These are phyloP conservation scores for Mycosarcoma maydis DNA, from an alignment of 1,284 basidiomycete genomes.

Conservation along the genomic window DNA sequence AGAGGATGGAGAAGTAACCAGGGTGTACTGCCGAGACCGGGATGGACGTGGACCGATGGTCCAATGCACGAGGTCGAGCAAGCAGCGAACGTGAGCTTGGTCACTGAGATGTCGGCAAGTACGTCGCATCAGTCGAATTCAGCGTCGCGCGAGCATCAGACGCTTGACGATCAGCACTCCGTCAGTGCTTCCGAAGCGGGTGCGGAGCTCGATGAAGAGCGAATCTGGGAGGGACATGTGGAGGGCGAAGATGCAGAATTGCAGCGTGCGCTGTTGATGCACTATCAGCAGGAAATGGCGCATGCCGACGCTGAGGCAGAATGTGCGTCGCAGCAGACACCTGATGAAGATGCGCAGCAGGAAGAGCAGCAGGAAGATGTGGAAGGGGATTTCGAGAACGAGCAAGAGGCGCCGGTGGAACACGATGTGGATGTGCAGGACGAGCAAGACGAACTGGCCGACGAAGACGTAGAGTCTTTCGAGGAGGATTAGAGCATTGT, in stretches of 20 bases:
- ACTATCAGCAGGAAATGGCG: constrained; percentile 13
- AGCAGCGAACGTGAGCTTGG: constrained; percentile 4
- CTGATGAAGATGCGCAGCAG: neutral
- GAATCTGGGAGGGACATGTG: neutral
- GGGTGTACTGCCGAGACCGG: constrained; percentile 19
- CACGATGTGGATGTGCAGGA: constrained; percentile 7
- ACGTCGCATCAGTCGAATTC: constrained; percentile 3
- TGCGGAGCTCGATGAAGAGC: neutral
- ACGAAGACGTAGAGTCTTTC: constrained; percentile 26
- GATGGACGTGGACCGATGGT: constrained; percentile 22
- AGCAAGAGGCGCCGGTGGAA: constrained; percentile 2
- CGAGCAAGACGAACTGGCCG: constrained; percentile 6
- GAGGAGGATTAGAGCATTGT: constrained; percentile 13
- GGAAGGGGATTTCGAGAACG: constrained; percentile 1
- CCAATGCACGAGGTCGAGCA: neutral
- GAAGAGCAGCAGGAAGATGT: constrained; percentile 8
- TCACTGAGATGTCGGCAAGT: constrained; percentile 4
- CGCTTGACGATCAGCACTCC: neutral
- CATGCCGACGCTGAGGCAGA: neutral
- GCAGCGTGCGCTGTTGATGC: constrained; percentile 19
- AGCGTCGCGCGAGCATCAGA: no score
- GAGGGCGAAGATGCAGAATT: constrained; percentile 18
- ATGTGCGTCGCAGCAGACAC: neutral
- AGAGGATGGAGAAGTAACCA: constrained; percentile 19
- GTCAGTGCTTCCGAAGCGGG: neutral